Percentiles rank a stretch among this genome's conserved stretches.
Evolutionary conservation across 208 protist genomes (phyloP).

Genomic region (Acanthamoeba rhysodes): DNA sequence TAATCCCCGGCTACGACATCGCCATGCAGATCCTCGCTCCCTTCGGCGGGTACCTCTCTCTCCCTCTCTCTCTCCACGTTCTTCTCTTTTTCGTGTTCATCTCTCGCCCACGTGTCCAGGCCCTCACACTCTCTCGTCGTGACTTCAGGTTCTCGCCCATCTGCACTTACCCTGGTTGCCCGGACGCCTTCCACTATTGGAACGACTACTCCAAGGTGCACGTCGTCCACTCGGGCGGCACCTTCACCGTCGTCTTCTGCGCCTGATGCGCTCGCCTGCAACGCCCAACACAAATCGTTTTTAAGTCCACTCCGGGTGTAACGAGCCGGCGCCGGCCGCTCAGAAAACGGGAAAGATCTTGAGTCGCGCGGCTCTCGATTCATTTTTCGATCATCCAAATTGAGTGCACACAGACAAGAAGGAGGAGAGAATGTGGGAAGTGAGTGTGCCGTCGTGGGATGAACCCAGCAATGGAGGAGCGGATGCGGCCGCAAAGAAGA

Average conservation of each 20-base stretch:
- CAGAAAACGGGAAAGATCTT: too few species aligned
- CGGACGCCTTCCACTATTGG: slow-evolving; percentile 3
- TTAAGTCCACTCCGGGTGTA: too few species aligned
- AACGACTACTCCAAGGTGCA: neutral
- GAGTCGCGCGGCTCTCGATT: too few species aligned
- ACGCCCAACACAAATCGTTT: too few species aligned
- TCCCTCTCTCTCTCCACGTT: neutral
- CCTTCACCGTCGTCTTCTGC: neutral
- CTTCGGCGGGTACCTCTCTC: neutral
- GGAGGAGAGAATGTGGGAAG: slow-evolving; percentile 29
- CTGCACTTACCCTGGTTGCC: neutral
- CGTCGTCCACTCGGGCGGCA: neutral
- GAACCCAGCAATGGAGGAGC: neutral
- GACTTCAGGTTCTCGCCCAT: neutral
- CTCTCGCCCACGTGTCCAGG: neutral
- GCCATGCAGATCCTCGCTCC: slow-evolving; percentile 2
- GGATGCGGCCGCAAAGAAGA: neutral
- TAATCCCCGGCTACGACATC: slow-evolving; percentile 15
- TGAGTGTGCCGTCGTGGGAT: slow-evolving; percentile 36
- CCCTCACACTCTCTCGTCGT: neutral
- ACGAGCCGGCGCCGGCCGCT: too few species aligned
- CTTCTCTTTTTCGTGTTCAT: neutral
- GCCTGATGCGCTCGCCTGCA: neutral
- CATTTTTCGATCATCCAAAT: too few species aligned
- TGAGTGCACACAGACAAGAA: too few species aligned